phyloP scores from a whole-genome alignment of 345 rosid genomes.

The Hirschfeldia incana region DNA sequence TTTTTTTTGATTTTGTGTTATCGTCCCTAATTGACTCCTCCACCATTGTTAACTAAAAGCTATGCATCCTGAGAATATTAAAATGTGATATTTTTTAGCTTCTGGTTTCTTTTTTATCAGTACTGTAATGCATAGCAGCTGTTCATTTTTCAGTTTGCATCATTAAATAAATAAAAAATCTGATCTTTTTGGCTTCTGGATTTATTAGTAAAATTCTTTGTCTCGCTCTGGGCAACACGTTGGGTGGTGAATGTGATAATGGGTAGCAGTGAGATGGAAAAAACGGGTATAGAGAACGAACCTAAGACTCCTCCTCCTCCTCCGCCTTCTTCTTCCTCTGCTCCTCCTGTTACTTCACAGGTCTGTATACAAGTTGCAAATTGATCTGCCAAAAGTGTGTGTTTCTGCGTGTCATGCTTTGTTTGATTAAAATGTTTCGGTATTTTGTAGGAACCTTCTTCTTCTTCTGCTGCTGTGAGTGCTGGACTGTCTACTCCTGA shows the following conservation, averaged over 20 bases:
- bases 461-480: slow-evolving; percentile 41
- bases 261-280: slow-evolving; percentile 75
- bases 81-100: neutral
- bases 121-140: too few species aligned
- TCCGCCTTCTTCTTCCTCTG: slow-evolving; percentile 30
- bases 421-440: slow-evolving; percentile 10
- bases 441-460: slow-evolving; percentile 61
- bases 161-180: too few species aligned
- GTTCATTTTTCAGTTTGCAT: too few species aligned
- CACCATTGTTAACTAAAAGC: too few species aligned
- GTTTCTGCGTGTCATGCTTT: slow-evolving; percentile 1
- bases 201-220: too few species aligned
- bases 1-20: too few species aligned
- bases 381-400: neutral
- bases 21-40: too few species aligned
- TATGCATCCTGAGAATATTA: too few species aligned
- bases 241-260: slow-evolving; percentile 40
- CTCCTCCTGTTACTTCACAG: slow-evolving; percentile 51
- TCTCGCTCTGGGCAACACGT: too few species aligned
- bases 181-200: too few species aligned
- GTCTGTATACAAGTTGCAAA: slow-evolving; percentile 34
- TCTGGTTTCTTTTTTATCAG: too few species aligned
- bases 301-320: slow-evolving; percentile 42
- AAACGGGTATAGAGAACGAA: slow-evolving; percentile 69
- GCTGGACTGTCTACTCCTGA: slow-evolving; percentile 47